Evolutionary conservation across 192 early-diverging fungal species (phyloP).

Genomic region (Rhizophlyctis rosea): DNA sequence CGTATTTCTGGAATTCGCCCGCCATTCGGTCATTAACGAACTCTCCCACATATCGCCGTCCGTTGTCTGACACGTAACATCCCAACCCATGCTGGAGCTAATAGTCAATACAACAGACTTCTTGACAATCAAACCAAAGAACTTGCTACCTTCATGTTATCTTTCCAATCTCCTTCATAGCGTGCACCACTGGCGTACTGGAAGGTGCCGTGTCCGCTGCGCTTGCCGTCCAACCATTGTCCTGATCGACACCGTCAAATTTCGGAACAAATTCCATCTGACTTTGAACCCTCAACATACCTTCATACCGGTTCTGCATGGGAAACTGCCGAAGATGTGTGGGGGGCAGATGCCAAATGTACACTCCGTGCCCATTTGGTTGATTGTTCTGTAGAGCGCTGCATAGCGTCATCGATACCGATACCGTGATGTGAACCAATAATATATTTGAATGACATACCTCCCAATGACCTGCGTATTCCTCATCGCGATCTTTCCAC

Average conservation of each 20-base stretch:
- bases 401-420: too few relatives aligned
- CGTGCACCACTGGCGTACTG: constrained; percentile 48
- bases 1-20: constrained; percentile 19
- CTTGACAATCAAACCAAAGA: neutral
- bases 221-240: constrained; percentile 44
- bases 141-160: constrained; percentile 43
- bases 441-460: too few relatives aligned
- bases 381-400: constrained; percentile 37
- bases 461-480: constrained; percentile 52
- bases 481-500: constrained; percentile 44
- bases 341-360: constrained; percentile 40
- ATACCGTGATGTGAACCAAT: neutral
- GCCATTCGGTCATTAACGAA: constrained; percentile 43
- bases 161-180: constrained; percentile 53
- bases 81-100: constrained; percentile 38
- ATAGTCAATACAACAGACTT: neutral
- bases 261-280: too few relatives aligned
- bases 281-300: too few relatives aligned
- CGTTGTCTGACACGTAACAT: constrained; percentile 44
- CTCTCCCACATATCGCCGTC: constrained; percentile 41
- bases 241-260: constrained; percentile 26
- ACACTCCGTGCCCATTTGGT: constrained; percentile 45
- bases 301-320: constrained; percentile 44
- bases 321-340: constrained; percentile 40
- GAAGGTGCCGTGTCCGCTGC: constrained; percentile 47